phyloP scores from a whole-genome alignment of 768 basidiomycete species.

The Hemileccinum rubropunctum region DNA sequence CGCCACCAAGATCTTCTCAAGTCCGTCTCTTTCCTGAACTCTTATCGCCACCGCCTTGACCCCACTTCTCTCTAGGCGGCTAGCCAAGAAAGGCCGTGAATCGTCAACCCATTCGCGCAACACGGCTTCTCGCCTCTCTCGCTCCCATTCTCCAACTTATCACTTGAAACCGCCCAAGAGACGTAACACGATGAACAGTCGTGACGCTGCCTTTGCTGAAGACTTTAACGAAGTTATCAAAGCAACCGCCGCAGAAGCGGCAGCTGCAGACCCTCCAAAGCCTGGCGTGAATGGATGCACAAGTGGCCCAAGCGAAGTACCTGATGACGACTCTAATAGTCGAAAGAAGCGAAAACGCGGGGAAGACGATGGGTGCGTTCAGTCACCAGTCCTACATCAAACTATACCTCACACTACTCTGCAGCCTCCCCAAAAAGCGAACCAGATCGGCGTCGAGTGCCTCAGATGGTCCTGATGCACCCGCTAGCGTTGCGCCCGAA shows the following conservation, averaged over 20 bases:
- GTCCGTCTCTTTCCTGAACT: slow-evolving; percentile 44
- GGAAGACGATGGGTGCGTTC: slow-evolving; percentile 68
- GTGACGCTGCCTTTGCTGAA: slow-evolving; percentile 92
- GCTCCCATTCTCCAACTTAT: slow-evolving; percentile 67
- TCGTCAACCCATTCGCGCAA: slow-evolving; percentile 63
- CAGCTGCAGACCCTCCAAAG: slow-evolving; percentile 44
- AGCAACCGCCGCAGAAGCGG: slow-evolving; percentile 69
- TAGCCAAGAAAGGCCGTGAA: slow-evolving; percentile 60
- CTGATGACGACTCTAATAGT: slow-evolving; percentile 48
- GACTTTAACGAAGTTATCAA: slow-evolving; percentile 76
- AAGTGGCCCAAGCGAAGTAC: slow-evolving; percentile 40
- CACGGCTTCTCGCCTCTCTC: slow-evolving; percentile 61
- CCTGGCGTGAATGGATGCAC: slow-evolving; percentile 35
- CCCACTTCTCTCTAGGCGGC: slow-evolving; percentile 45
- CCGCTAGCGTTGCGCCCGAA: slow-evolving; percentile 37
- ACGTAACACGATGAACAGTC: slow-evolving; percentile 96
- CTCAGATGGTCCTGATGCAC: slow-evolving; percentile 53
- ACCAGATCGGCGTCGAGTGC: slow-evolving; percentile 72
- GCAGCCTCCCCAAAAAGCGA: slow-evolving; percentile 61
- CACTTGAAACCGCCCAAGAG: slow-evolving; percentile 75
- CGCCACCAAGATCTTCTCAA: slow-evolving; percentile 78
- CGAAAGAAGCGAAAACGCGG: slow-evolving; percentile 74
- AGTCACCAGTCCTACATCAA: neutral
- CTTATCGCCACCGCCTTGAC: slow-evolving; percentile 17
- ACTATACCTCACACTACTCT: slow-evolving; percentile 11